Evolutionary conservation across 306 rosid species (phyloP).

Genomic region (Phaseolus lunatus): DNA sequence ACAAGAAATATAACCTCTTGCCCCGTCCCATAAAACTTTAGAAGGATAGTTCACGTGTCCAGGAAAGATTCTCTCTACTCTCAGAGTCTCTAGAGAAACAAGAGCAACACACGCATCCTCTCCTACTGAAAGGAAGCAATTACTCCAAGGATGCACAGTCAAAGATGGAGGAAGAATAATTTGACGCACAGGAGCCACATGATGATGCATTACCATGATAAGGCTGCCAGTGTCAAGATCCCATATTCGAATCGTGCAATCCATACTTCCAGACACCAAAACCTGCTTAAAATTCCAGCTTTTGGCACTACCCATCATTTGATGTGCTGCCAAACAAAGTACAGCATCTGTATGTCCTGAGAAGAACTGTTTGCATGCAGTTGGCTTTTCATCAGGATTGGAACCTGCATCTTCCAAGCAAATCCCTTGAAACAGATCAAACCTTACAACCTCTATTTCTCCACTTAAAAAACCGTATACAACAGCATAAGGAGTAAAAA

Average conservation of each 20-base stretch:
- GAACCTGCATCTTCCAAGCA: slow-evolving; percentile 59
- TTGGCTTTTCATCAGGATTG: slow-evolving; percentile 52
- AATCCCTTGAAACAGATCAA: slow-evolving; percentile 70
- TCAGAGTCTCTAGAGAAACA: slow-evolving; percentile 82
- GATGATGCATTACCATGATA: slow-evolving; percentile 89
- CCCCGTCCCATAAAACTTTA: slow-evolving; percentile 96
- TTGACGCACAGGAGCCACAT: slow-evolving; percentile 91
- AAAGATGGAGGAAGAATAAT: slow-evolving; percentile 78
- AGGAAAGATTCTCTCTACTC: slow-evolving; percentile 95
- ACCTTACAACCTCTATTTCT: slow-evolving; percentile 72
- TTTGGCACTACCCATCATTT: slow-evolving; percentile 58
- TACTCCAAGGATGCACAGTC: slow-evolving; percentile 81
- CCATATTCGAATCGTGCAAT: slow-evolving; percentile 90
- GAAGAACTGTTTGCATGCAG: slow-evolving; percentile 62
- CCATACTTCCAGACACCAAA: slow-evolving; percentile 93
- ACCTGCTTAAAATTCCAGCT: slow-evolving; percentile 59
- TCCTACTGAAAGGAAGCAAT: slow-evolving; percentile 94
- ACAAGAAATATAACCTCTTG: slow-evolving; percentile 87
- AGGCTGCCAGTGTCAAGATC: slow-evolving; percentile 77
- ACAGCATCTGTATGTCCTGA: slow-evolving; percentile 84
- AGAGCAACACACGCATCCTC: slow-evolving; percentile 94
- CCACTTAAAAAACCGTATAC: slow-evolving; percentile 86
- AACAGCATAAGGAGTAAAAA: slow-evolving; percentile 68
- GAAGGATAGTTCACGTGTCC: slow-evolving; percentile 86
- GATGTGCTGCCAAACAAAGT: slow-evolving; percentile 95